Evolutionary conservation across 2,329 filamentous ascomycete genomes (phyloP).

Genomic region (Dactylellina parvicollis): DNA sequence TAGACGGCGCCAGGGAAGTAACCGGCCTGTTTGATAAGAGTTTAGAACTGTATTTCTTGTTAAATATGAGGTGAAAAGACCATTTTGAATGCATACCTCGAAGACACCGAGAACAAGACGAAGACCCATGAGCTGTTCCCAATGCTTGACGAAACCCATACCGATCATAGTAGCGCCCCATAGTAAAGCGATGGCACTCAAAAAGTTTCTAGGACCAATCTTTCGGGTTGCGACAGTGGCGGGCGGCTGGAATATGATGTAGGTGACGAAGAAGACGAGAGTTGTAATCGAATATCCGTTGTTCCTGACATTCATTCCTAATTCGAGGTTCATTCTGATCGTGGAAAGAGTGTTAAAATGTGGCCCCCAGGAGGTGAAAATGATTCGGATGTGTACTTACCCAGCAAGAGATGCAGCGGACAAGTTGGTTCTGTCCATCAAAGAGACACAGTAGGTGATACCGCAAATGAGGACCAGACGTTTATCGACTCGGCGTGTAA

Average conservation of each 20-base stretch:
- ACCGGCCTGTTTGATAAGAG: conserved; percentile 62
- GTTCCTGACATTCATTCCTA: conserved; percentile 46
- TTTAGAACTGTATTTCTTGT: conserved; percentile 1
- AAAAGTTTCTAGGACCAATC: conserved; percentile 70
- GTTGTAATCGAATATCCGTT: conserved; percentile 51
- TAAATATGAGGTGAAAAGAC: not conserved
- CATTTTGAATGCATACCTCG: conserved; percentile 63
- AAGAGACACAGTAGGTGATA: conserved; percentile 75
- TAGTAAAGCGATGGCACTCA: conserved; percentile 66
- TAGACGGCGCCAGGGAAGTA: conserved; percentile 78
- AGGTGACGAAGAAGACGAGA: conserved; percentile 60
- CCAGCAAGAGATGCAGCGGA: conserved; percentile 77
- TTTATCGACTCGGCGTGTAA: conserved; percentile 75
- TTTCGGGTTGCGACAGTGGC: conserved; percentile 75
- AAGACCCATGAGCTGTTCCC: conserved; percentile 67
- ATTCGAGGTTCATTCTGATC: conserved; percentile 38
- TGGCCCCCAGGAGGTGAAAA: too few relatives aligned
- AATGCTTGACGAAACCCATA: conserved; percentile 71
- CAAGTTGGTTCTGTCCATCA: conserved; percentile 84
- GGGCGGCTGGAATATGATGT: conserved; percentile 76
- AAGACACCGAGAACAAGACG: conserved; percentile 71
- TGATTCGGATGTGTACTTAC: conserved; percentile 58
- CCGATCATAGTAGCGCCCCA: conserved; percentile 73
- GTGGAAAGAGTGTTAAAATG: not conserved
- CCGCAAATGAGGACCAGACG: conserved; percentile 72